Evolutionary conservation across 202 grass and related monocot species (phyloP).

Genomic region (Eragrostis tef): DNA sequence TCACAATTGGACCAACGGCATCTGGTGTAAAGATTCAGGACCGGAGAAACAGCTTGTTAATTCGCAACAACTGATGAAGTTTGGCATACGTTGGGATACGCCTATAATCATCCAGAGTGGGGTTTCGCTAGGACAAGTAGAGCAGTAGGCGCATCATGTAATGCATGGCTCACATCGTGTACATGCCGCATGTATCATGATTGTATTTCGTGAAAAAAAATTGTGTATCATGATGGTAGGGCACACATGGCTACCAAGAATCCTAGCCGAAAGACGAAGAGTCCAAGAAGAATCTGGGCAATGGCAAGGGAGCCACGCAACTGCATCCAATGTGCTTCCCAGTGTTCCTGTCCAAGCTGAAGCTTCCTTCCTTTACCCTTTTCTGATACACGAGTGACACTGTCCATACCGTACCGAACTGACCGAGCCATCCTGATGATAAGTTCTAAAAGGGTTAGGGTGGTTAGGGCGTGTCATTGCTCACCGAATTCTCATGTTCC

Average conservation of each 20-base stretch:
- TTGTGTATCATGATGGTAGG: neutral
- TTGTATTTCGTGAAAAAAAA: neutral
- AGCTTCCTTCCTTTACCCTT: neutral
- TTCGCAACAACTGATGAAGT: no score
- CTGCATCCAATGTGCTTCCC: neutral
- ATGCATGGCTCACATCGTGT: neutral
- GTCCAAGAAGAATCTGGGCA: neutral
- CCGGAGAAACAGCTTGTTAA: neutral
- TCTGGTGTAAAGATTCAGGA: neutral
- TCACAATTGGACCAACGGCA: neutral
- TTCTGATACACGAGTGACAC: neutral
- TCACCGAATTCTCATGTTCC: slow-evolving; percentile 19
- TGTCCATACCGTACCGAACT: slow-evolving; percentile 18
- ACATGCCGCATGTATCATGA: neutral
- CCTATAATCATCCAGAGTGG: neutral
- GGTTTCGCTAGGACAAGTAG: neutral
- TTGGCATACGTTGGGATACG: neutral
- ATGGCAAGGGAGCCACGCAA: slow-evolving; percentile 1
- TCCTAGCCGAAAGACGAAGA: neutral
- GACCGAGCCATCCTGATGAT: neutral
- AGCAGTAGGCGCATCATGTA: neutral
- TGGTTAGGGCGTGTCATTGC: slow-evolving; percentile 39
- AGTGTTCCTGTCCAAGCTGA: slow-evolving; percentile 2
- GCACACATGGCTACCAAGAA: neutral
- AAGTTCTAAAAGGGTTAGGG: neutral